phyloP scores from a whole-genome alignment of 441 rosid species.

The Populus tomentosa region DNA sequence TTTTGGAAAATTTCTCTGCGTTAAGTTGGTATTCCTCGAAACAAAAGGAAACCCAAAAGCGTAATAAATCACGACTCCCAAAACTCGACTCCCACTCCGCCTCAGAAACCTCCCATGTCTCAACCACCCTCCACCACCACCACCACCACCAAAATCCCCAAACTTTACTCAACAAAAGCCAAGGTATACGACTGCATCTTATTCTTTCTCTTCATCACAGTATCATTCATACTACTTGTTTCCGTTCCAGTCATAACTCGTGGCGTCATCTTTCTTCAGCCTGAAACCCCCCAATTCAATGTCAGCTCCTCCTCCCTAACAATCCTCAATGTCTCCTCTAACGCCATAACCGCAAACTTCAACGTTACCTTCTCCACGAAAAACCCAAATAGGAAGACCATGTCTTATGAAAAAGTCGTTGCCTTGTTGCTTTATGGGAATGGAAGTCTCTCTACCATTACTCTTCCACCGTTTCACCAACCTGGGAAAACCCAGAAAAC shows the following conservation, averaged over 20 bases:
- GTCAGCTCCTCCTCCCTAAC: conserved; percentile 5
- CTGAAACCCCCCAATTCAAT: background rate
- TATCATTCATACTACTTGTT: background rate
- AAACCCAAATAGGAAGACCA: background rate
- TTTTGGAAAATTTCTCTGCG: background rate
- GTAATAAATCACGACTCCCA: background rate
- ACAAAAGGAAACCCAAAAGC: background rate
- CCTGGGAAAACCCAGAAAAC: background rate
- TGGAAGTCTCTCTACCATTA: background rate
- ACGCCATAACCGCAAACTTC: background rate
- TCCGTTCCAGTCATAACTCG: background rate
- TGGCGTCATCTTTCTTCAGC: conserved; percentile 6
- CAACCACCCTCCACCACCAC: background rate
- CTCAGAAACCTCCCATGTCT: background rate
- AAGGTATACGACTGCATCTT: conserved; percentile 3
- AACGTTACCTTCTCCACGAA: background rate
- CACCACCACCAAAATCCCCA: background rate
- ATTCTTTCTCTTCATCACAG: background rate
- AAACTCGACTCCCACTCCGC: background rate
- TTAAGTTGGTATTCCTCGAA: background rate
- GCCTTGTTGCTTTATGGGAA: background rate
- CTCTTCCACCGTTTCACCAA: background rate
- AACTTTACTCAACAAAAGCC: background rate
- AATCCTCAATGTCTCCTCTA: background rate
- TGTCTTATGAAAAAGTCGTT: background rate